These are phyloP conservation scores for Ophiostoma perfectum DNA, from an alignment of 2,329 filamentous ascomycete genomes.

Conservation along the genomic window DNA sequence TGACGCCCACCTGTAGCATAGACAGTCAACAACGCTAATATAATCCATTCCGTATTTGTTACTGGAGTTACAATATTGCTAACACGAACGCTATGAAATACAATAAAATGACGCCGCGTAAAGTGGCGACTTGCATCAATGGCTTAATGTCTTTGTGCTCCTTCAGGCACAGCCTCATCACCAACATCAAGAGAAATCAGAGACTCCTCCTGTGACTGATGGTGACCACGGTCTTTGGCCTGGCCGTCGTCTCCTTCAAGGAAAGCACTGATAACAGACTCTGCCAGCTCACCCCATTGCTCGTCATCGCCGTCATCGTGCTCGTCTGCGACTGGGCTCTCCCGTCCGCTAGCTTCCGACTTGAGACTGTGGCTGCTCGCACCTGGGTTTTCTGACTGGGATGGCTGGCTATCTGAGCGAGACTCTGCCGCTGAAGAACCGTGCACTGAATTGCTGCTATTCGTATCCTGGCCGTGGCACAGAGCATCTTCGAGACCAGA, in stretches of 20 bases:
- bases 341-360: neutral
- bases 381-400: neutral
- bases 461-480: too few species aligned
- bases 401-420: neutral
- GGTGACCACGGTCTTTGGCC: neutral
- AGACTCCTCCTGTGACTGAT: neutral
- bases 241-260: conserved; percentile 7
- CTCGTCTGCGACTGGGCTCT: neutral
- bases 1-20: too few species aligned
- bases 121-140: neutral
- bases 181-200: conserved; percentile 10
- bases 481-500: neutral
- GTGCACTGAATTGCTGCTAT: too few species aligned
- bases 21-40: too few species aligned
- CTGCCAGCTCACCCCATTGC: conserved; percentile 22
- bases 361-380: neutral
- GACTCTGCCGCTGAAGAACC: neutral
- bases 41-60: too few species aligned
- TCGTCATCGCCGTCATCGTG: conserved; percentile 15
- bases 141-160: neutral
- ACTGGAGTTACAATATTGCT: too few species aligned
- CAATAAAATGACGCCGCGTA: neutral
- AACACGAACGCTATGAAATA: neutral
- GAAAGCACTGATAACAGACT: conserved; percentile 21
- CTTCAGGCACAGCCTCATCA: neutral